Evolutionary conservation across 2,329 filamentous ascomycete genomes (phyloP), one percentile per base, ranked within the genome.

Genomic region (Macrophomina phaseolina): DNA sequence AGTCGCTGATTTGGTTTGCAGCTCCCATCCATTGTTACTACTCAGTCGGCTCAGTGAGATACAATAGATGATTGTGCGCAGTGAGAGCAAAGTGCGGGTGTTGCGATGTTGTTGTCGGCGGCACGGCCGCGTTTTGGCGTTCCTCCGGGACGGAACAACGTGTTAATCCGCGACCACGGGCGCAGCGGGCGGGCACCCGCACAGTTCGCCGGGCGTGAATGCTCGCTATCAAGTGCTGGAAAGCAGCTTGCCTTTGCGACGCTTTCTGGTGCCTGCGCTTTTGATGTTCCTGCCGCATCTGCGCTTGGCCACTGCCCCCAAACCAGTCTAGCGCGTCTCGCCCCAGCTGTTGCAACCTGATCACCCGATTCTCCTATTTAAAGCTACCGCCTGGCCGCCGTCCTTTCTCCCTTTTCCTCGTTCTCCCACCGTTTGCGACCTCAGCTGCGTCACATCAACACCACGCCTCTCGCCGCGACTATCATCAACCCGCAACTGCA

Each of bases 291-390:
- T 66, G 42, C 51, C 42, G 42, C 42, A 45, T 45, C 42, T 40
- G 51, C 63, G 42, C 64, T 46, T 66, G 53, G 64, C 53, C 55
- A 23, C 53, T 34, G 34, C 64, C 18, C 64, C 55, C 64, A 45
- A 66, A 51, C 9, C 36, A 60, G 64, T 51, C 46, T 66, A 66
- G 64, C 64, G 53, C 55, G 46, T 32, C 64, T 66, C 45, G 28
- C 53, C 42, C 18, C 64, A 52, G 55, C 53, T 51, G 53, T 61
- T 55, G 64, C 64, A 66, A 42, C 64, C 70, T 72, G 60, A 67
- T 64, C 74, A 75, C 73, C 74, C 74, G 71, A 65, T 67, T 64
- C 55, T 67, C 70, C 71, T 76, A 76, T 77, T 76, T 73, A 73
- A 69, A 69, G 71, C 74, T 69, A 69, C 64, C 65, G 68, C 68